phyloP scores from a whole-genome alignment of 2,329 filamentous ascomycete genomes.

The Calonectria multiphialidica region DNA sequence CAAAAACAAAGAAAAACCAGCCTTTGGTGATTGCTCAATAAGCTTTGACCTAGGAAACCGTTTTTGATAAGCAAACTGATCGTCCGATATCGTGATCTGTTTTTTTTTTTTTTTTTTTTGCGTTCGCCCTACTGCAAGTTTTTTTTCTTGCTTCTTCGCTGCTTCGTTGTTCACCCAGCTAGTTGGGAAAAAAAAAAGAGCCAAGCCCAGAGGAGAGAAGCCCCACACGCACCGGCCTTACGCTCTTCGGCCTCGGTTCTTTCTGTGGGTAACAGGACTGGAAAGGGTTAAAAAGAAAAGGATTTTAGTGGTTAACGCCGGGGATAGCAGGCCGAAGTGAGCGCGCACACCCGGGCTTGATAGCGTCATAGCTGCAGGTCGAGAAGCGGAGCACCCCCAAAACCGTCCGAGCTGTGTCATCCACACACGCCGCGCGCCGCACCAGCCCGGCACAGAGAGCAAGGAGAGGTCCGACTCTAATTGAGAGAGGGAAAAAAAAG shows the following conservation, averaged over 20 bases:
- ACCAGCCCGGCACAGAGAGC: neutral
- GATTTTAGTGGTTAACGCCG: conserved; percentile 17
- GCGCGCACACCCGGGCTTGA: neutral
- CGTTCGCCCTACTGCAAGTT: conserved; percentile 7
- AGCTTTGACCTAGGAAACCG: neutral
- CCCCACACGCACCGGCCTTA: neutral
- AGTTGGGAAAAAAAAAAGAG: too few species aligned
- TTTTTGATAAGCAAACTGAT: neutral
- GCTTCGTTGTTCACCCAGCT: neutral
- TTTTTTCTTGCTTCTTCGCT: neutral
- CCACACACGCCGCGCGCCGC: conserved; percentile 3
- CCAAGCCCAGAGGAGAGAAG: neutral
- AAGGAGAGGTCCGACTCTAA: neutral
- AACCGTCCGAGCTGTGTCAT: neutral
- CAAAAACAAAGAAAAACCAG: neutral
- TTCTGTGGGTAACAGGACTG: neutral
- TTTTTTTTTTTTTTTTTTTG: neutral
- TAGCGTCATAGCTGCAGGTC: conserved; percentile 40
- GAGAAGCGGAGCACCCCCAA: conserved; percentile 11
- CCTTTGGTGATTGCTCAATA: neutral
- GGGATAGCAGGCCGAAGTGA: conserved; percentile 15
- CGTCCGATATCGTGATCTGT: neutral
- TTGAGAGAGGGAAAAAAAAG: neutral
- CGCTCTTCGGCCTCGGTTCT: conserved; percentile 20
- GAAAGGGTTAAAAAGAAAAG: neutral